Evolutionary conservation across 2,329 filamentous ascomycete genomes (phyloP), one percentile per base, ranked within the genome.

Genomic region (Penicillium sp.): DNA sequence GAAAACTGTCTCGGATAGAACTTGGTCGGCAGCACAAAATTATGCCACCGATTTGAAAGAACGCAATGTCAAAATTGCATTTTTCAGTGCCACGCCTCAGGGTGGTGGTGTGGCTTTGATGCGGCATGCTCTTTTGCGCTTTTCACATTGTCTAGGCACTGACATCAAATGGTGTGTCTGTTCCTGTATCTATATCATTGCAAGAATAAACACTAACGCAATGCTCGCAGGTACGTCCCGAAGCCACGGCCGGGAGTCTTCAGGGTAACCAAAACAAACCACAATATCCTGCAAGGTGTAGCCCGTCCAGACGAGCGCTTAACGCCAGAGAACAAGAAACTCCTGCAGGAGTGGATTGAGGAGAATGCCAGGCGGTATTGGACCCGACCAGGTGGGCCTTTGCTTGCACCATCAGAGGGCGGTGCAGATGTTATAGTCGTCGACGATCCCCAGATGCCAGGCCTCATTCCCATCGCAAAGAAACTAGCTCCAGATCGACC

Each of bases 271-370:
- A 94, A 94, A 76, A 92, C 88, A 62, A 89, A 92, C 64, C 90
- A 94, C 82, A 94, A 94, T 74, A 92, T 93, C 61, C 84, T 94
- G 3, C 90, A 94, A 74, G 90, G 89, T 9, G 89, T 92, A 40
- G 85, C 85, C 39, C 78, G 81, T 26, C 82, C 85, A 0, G 81
- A 83, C 3, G 82, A 89, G 63, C 81, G 84, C n/a, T 79, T 93
- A 32, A 84, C 81, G 0, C 64, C 78, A 1, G 82, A 88, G 2
- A 83, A 89, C 55, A 85, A 86, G 65, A 71, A 76, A 1, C 74
- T 78, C n/a, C 83, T 93, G 50, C 82, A 81, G 10, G 82, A 85
- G 45, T 94, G 90, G 90, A 87, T 89, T 55, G 76, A 79, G 13
- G 83, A 88, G 13, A 93, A 93, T 70, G 87, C 89, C 5, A 80